Conservation (phyloP, 1,284 basidiomycete species). For the Leccinum colubrinum region DNA sequence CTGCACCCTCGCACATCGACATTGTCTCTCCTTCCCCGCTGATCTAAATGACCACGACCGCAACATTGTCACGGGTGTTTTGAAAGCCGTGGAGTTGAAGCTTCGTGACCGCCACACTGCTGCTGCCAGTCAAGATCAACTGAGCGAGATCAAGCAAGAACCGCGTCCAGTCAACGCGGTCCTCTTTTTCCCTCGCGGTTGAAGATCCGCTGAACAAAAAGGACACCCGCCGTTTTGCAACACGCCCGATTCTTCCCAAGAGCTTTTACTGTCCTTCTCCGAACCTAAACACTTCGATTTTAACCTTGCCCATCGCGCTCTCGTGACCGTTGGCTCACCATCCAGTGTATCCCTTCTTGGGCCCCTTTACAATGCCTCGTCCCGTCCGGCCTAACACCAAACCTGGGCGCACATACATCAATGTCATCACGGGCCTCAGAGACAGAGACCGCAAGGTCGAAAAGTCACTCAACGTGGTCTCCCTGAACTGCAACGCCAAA, state of each 20-base stretch:
- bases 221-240: slow-evolving; percentile 9
- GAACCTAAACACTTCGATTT: slow-evolving; percentile 47
- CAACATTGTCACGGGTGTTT: slow-evolving; percentile 48
- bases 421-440: slow-evolving; percentile 68
- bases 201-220: slow-evolving; percentile 21
- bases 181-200: slow-evolving; percentile 24
- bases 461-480: slow-evolving; percentile 42
- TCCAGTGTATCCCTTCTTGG: slow-evolving; percentile 62
- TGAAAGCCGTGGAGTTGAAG: slow-evolving; percentile 51
- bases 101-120: slow-evolving; percentile 54
- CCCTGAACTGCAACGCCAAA: slow-evolving; percentile 40
- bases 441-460: slow-evolving; percentile 73
- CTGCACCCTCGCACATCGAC: slow-evolving; percentile 50
- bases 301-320: slow-evolving; percentile 60
- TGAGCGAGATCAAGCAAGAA: slow-evolving; percentile 13
- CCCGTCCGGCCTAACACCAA: slow-evolving; percentile 65
- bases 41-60: slow-evolving; percentile 32
- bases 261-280: slow-evolving; percentile 14
- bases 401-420: slow-evolving; percentile 42
- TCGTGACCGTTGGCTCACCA: slow-evolving; percentile 41
- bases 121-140: slow-evolving; percentile 21
- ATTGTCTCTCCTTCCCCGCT: slow-evolving; percentile 49
- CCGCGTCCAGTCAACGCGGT: slow-evolving; percentile 30
- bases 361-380: slow-evolving; percentile 80
- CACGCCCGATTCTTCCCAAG: slow-evolving; percentile 20